phyloP scores from a whole-genome alignment of 1,284 basidiomycete species.

The Marasmius sp. region DNA sequence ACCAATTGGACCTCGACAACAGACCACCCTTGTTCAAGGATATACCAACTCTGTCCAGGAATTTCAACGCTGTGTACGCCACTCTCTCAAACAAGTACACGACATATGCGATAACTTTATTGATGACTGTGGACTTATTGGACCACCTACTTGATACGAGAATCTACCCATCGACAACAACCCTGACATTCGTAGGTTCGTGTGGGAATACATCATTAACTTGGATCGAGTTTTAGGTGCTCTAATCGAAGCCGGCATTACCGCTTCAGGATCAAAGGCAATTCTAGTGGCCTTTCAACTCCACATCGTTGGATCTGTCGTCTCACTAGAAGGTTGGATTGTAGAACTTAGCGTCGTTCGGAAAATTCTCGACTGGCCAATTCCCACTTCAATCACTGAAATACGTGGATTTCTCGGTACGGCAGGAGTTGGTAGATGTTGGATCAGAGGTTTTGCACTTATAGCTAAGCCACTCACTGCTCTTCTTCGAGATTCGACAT shows the following conservation, averaged over 20 bases:
- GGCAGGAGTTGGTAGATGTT: neutral
- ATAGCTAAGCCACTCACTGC: constrained; percentile 3
- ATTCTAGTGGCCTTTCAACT: neutral
- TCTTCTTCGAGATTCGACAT: neutral
- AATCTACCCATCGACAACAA: constrained; percentile 10
- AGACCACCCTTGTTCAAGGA: constrained; percentile 24
- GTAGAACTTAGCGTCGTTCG: neutral
- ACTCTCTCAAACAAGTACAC: constrained; percentile 19
- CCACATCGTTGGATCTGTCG: neutral
- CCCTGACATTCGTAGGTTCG: constrained; percentile 18
- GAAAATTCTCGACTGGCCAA: neutral
- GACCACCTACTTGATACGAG: constrained; percentile 21
- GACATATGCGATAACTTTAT: constrained; percentile 20
- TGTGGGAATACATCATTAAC: constrained; percentile 22
- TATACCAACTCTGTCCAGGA: constrained; percentile 27
- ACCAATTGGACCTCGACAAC: constrained; percentile 14
- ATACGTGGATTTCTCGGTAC: constrained; percentile 1
- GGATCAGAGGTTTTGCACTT: constrained; percentile 4
- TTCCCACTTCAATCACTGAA: neutral
- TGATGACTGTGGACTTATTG: constrained; percentile 28
- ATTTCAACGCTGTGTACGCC: constrained; percentile 21
- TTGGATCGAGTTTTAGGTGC: constrained; percentile 12
- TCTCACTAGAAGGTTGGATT: neutral
- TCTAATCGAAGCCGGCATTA: neutral
- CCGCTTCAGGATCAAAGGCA: neutral